phyloP scores from a whole-genome alignment of 2,329 filamentous ascomycete genomes.

The Chaetomiaceae sp. region DNA sequence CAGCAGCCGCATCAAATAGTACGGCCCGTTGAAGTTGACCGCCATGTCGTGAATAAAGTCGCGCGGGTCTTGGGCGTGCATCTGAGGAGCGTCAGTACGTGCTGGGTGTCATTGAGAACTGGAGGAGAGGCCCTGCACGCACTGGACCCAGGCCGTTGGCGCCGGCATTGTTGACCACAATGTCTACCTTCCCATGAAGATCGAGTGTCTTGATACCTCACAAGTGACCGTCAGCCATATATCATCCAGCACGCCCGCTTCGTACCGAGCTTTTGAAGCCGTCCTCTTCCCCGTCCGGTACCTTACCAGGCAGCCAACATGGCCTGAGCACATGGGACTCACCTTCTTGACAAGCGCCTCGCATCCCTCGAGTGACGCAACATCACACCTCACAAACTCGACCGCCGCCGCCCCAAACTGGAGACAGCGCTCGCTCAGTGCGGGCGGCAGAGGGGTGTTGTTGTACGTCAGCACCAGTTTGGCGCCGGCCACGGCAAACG shows the following conservation, averaged over 20 bases:
- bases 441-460: conserved; percentile 22
- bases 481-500: conserved; percentile 27
- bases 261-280: not conserved
- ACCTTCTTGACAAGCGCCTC: conserved; percentile 22
- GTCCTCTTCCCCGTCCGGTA: not conserved
- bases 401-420: conserved; percentile 22
- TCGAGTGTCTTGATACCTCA: conserved; percentile 23
- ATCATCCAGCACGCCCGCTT: too few relatives aligned
- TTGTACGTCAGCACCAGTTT: conserved; percentile 28
- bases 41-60: conserved; percentile 27
- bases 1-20: conserved; percentile 28
- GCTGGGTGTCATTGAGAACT: not conserved
- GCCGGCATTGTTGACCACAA: conserved; percentile 29
- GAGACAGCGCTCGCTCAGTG: conserved; percentile 20
- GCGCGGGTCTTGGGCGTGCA: conserved; percentile 23
- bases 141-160: conserved; percentile 25
- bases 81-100: not conserved
- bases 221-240: not conserved
- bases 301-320: not conserved
- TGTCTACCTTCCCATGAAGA: conserved; percentile 20
- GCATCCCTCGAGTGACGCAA: conserved; percentile 24
- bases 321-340: too few relatives aligned
- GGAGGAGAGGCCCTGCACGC: not conserved
- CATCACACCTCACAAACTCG: conserved; percentile 24
- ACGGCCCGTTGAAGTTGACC: conserved; percentile 29